Evolutionary conservation across 78 protist species (phyloP), one percentile per base, ranked within the genome.

Genomic region (Pigoraptor vietnamica): DNA sequence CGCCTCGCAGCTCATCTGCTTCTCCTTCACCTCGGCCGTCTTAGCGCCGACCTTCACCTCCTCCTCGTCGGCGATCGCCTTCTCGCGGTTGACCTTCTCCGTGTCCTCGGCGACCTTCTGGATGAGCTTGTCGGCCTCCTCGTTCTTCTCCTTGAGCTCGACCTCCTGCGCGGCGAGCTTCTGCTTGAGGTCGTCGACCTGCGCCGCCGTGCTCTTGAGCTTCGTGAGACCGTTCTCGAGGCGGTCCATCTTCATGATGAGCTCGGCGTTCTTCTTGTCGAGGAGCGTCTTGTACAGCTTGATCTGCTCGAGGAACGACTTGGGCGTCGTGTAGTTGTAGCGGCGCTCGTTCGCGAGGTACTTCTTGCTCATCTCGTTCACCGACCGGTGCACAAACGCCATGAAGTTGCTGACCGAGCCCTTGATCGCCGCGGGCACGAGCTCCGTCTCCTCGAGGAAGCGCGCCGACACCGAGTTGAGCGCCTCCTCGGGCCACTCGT

Each of bases 241-340:
- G 38, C 96, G 95, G 23, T 90, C 88, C 32, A 39, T 23, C 55
- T 55, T 37, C 35, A 38, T 38, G 24, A 9, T 24, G 37, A 94
- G 67, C 23, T 86, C 93, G 29, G 9, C 29, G 1, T 92, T 90
- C 94, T 94, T 93, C 55, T 56, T 9, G 24, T 1, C 56, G 23
- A 96, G 83, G 90, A 95, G 35, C 1, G 9, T 6, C 92, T 93
- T 93, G 96, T 95, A 97, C 40, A 96, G 93, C n/a, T 35, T 86
- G 89, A 96, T 95, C 34, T 94, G 93, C 92, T 96, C 98, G 24
- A 97, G 94, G 95, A 92, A 97, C 6, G 91, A 37, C 91, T 97
- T 97, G 23, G 98, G 98, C 29, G 98, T 97, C 40, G 97, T 96
- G 94, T 96, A 96, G 87, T 86, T 93, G 95, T 94, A 40, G 19